Base-by-base conservation (phyloP, 2,329 filamentous ascomycete species). In the Apiospora hydei region DNA sequence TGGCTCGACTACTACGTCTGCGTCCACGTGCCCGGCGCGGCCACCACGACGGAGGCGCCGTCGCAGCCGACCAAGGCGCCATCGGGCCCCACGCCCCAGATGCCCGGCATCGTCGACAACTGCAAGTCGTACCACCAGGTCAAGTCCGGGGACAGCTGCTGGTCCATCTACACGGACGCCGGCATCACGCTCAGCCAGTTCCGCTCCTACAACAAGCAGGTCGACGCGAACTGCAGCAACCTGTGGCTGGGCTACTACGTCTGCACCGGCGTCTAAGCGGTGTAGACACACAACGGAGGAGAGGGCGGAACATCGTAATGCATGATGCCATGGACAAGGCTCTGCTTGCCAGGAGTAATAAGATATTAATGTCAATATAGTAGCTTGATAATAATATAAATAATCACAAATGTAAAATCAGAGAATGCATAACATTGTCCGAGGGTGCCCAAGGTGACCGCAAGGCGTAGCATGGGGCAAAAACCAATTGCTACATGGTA, bases 221-320 rank as follows among this genome's bases (percentile, higher is more conserved):
- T 84, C 10, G 74, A 80, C 69, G 70, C 72, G 0, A 70, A 75
- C 49, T 84, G 81, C 76, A 75, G 71, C 53, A 83, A 83, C 74
- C 75, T 83, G 26, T 82, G 80, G 81, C 72, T 77, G 44, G 80
- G 77, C 8, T 82, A 80, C 70, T 74, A 75, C 53, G 82, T 83
- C 75, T 84, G 82, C 73, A 76, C 80, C 44, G 72, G 70, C 6
- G 73, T 70, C 34, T 74, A 69, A 72, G 66, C 38, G 7, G 44
- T 67, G 53, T 10, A 47, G 4, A 21, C 2, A n/a, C 18, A 47
- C 34, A 8, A 38, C 34, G 5, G 18, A 47, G 21, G 18, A 21
- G 6, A 21, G 46, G 5, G 46, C 5, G 46, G 46, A 4, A 49
- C 21, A n/a, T 49, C 21, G 21, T n/a, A 49, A n/a, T 49, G 21